These are phyloP conservation scores for Discostella pseudostelligera DNA, from an alignment of 108 stramenopile species.

Conservation along the genomic window DNA sequence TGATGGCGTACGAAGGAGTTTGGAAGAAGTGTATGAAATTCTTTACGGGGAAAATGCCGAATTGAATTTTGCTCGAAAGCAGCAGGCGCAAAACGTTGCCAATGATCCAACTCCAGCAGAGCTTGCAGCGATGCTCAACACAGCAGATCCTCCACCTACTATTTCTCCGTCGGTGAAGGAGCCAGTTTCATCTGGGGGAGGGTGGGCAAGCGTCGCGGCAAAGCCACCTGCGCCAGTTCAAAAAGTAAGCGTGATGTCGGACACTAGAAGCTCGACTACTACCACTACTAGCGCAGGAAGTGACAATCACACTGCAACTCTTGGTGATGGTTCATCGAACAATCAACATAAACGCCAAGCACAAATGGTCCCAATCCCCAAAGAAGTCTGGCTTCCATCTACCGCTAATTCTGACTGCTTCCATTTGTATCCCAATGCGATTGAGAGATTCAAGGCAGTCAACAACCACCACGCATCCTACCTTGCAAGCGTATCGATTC, in stretches of 20 bases:
- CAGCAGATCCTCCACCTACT: background rate
- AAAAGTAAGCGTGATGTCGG: conserved; percentile 1
- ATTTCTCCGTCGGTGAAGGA: background rate
- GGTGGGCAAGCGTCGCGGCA: conserved; percentile 44
- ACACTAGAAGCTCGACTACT: background rate
- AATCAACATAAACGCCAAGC: conserved; percentile 11
- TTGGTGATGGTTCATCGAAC: background rate
- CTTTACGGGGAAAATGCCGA: conserved; percentile 48
- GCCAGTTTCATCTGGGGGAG: conserved; percentile 8
- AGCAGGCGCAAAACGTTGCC: conserved; percentile 24
- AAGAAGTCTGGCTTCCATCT: conserved; percentile 45
- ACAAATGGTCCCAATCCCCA: conserved; percentile 31
- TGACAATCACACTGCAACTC: background rate
- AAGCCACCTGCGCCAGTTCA: conserved; percentile 22
- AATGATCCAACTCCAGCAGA: conserved; percentile 51
- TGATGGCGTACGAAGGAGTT: conserved; percentile 37
- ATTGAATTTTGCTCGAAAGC: conserved; percentile 15
- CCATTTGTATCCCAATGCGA: conserved; percentile 36
- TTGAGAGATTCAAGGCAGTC: conserved; percentile 44
- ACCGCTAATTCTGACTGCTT: conserved; percentile 48
- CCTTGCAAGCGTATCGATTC: conserved; percentile 34
- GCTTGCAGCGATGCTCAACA: conserved; percentile 17
- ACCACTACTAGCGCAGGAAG: conserved; percentile 5
- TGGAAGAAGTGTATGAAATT: conserved; percentile 51
- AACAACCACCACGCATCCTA: conserved; percentile 42